Evolutionary conservation across 1,139 yeast species (phyloP).

Genomic region (Tardiomyces digboiensis): DNA sequence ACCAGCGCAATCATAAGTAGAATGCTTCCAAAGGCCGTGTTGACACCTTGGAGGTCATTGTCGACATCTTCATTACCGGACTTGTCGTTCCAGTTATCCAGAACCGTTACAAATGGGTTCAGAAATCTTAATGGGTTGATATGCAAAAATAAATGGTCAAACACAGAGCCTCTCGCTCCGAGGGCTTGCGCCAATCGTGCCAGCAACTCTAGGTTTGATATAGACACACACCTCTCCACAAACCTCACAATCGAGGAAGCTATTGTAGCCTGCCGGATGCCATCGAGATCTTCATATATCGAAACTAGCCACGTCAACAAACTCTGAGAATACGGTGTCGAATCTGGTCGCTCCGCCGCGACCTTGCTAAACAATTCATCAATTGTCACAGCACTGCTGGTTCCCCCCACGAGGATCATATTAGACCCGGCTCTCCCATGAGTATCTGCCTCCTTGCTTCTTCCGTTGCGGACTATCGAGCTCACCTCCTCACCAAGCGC

Average conservation of each 20-base stretch:
- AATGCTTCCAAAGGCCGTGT: slow-evolving; percentile 55
- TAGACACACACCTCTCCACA: background rate
- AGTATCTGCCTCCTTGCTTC: background rate
- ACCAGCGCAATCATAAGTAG: slow-evolving; percentile 41
- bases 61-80: slow-evolving; percentile 31
- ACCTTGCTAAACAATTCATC: background rate
- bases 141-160: slow-evolving; percentile 11
- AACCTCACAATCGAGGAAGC: background rate
- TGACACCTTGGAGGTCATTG: slow-evolving; percentile 53
- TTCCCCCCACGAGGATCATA: background rate
- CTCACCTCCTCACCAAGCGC: slow-evolving; percentile 35
- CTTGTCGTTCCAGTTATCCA: slow-evolving; percentile 28
- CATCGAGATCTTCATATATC: slow-evolving; percentile 19
- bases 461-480: background rate
- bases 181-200: slow-evolving; percentile 31
- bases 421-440: background rate
- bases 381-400: background rate
- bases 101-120: slow-evolving; percentile 23
- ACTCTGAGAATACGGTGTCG: background rate
- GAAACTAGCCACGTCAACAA: slow-evolving; percentile 9
- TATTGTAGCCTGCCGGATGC: slow-evolving; percentile 14
- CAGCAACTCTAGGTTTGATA: background rate
- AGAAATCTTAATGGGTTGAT: slow-evolving; percentile 3
- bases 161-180: background rate
- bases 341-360: background rate